Conservation (phyloP, 2,329 filamentous ascomycete genomes). For the Cyphellophora europaea region DNA sequence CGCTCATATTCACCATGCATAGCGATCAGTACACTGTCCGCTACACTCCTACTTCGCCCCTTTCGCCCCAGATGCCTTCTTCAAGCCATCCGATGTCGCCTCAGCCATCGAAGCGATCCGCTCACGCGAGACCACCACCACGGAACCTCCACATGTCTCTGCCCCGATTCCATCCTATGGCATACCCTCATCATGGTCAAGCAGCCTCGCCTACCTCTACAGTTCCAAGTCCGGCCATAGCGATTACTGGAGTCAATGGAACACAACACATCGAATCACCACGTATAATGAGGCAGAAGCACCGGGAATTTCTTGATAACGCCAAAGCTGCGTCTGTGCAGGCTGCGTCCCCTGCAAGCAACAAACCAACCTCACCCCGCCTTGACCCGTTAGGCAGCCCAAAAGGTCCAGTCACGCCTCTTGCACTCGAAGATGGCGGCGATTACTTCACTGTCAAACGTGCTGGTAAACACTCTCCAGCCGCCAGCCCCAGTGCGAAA, state of each 20-base stretch:
- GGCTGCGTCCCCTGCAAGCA: conserved; percentile 19
- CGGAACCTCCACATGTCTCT: conserved; percentile 30
- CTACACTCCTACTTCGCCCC: conserved; percentile 19
- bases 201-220: conserved; percentile 26
- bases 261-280: conserved; percentile 23
- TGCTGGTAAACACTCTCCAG: conserved; percentile 16
- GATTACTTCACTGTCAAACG: conserved; percentile 26
- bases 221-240: conserved; percentile 20
- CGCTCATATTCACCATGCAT: conserved; percentile 1
- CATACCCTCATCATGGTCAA: conserved; percentile 25
- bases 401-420: conserved; percentile 34
- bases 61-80: conserved; percentile 14
- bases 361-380: conserved; percentile 33
- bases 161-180: conserved; percentile 37
- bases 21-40: conserved; percentile 7
- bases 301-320: conserved; percentile 32
- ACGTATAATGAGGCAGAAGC: conserved; percentile 31
- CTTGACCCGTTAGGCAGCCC: conserved; percentile 36
- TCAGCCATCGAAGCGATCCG: conserved; percentile 23
- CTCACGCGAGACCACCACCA: conserved; percentile 25
- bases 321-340: conserved; percentile 23
- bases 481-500: conserved; percentile 21
- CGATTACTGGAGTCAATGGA: conserved; percentile 15
- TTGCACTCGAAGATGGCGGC: conserved; percentile 27
- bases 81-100: conserved; percentile 22